phyloP scores from a whole-genome alignment of 352 stramenopile genomes.

The Bremia lactucae region DNA sequence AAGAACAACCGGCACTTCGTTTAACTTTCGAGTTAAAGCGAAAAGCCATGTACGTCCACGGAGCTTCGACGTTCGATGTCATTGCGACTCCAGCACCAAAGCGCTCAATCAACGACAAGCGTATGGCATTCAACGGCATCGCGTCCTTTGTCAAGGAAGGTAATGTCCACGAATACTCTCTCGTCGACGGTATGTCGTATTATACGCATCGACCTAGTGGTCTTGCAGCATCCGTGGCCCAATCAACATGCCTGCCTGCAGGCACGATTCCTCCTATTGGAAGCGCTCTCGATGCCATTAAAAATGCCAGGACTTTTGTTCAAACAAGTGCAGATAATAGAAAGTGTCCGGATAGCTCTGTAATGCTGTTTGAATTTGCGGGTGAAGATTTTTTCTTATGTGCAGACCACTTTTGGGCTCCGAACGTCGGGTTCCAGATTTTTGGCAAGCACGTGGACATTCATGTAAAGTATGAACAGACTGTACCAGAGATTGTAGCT shows the following conservation, averaged over 20 bases:
- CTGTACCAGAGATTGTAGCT: constrained; percentile 12
- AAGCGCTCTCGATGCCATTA: constrained; percentile 19
- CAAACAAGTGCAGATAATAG: constrained; percentile 1
- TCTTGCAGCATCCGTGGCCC: not conserved
- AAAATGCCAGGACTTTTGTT: constrained; percentile 7
- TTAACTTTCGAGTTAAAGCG: constrained; percentile 32
- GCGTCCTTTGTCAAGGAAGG: constrained; percentile 19
- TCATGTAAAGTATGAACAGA: constrained; percentile 23
- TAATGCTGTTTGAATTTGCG: constrained; percentile 28
- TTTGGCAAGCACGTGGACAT: constrained; percentile 33
- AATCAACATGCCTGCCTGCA: constrained; percentile 19
- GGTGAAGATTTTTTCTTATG: constrained; percentile 36
- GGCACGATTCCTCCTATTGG: constrained; percentile 20
- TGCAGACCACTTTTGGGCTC: constrained; percentile 12
- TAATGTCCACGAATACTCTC: constrained; percentile 21
- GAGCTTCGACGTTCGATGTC: constrained; percentile 23
- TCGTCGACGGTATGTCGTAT: constrained; percentile 27
- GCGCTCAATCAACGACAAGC: constrained; percentile 1
- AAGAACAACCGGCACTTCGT: constrained; percentile 23
- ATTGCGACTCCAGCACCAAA: constrained; percentile 21
- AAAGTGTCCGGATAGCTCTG: constrained; percentile 12
- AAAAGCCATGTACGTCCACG: constrained; percentile 29
- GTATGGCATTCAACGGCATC: constrained; percentile 27
- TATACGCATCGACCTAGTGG: constrained; percentile 12
- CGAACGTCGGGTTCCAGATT: constrained; percentile 28